These are phyloP conservation scores for Ustilago tritici DNA, from an alignment of 1,284 basidiomycete species.

Conservation along the genomic window DNA sequence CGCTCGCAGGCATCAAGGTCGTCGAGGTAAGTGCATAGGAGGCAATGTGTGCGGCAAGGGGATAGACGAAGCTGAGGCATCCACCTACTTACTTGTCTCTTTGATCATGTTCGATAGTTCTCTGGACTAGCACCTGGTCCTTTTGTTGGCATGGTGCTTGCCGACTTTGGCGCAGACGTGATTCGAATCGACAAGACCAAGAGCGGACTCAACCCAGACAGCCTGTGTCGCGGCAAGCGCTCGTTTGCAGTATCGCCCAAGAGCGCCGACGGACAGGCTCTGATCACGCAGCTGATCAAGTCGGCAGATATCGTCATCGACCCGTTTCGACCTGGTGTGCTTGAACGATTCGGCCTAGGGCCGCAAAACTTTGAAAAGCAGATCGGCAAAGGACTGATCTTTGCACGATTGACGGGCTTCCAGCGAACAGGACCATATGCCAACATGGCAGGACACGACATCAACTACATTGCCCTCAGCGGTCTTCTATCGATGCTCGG, in stretches of 20 bases:
- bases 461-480: slow-evolving; percentile 86
- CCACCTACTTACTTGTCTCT: too few species aligned
- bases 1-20: slow-evolving; percentile 40
- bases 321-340: slow-evolving; percentile 83
- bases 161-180: slow-evolving; percentile 84
- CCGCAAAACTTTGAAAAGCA: slow-evolving; percentile 78
- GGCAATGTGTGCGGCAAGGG: neutral
- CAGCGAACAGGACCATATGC: slow-evolving; percentile 64
- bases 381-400: slow-evolving; percentile 64
- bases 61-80: too few species aligned
- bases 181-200: slow-evolving; percentile 79
- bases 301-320: slow-evolving; percentile 83
- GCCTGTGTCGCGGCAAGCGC: slow-evolving; percentile 78
- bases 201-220: slow-evolving; percentile 61
- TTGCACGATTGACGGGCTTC: slow-evolving; percentile 70
- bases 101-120: slow-evolving; percentile 73
- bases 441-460: slow-evolving; percentile 76
- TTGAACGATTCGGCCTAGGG: slow-evolving; percentile 82
- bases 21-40: slow-evolving; percentile 31
- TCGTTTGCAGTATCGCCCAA: slow-evolving; percentile 80
- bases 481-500: slow-evolving; percentile 76
- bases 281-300: slow-evolving; percentile 76
- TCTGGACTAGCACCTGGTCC: slow-evolving; percentile 86
- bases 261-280: slow-evolving; percentile 74
- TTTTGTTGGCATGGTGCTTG: slow-evolving; percentile 80